Conservation (phyloP, 768 basidiomycete species). For the Lactarius akahatsu region DNA sequence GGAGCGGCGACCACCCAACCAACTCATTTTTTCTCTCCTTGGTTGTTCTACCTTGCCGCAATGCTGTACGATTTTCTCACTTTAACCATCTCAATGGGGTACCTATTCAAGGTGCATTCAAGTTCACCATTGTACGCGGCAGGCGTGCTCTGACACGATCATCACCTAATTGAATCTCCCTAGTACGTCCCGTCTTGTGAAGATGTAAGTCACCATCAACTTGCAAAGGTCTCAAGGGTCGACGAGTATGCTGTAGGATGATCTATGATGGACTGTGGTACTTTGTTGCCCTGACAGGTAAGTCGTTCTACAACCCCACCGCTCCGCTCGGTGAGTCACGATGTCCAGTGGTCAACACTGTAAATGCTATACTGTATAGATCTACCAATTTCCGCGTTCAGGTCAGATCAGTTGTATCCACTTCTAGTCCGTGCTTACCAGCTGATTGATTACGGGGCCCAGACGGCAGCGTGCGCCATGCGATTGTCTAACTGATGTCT, state of each 20-base stretch:
- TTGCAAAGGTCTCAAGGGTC: not conserved
- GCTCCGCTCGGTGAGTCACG: not conserved
- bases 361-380: slow-evolving; percentile 33
- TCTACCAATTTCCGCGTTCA: slow-evolving; percentile 27
- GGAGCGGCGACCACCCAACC: slow-evolving; percentile 37
- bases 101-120: slow-evolving; percentile 50
- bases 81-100: slow-evolving; percentile 49
- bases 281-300: slow-evolving; percentile 53
- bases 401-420: slow-evolving; percentile 2
- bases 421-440: not conserved
- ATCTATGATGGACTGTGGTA: slow-evolving; percentile 68
- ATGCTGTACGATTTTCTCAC: slow-evolving; percentile 58
- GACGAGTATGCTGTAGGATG: slow-evolving; percentile 45
- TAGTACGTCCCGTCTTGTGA: slow-evolving; percentile 32
- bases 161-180: not conserved
- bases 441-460: not conserved
- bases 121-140: slow-evolving; percentile 35
- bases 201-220: slow-evolving; percentile 29
- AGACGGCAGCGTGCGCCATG: slow-evolving; percentile 20
- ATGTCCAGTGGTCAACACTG: slow-evolving; percentile 30
- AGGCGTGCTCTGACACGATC: not conserved
- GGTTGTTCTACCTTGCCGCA: slow-evolving; percentile 57
- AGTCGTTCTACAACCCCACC: not conserved
- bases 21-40: slow-evolving; percentile 41
- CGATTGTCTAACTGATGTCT: not conserved